phyloP scores from a whole-genome alignment of 176 grass and related monocot species.

The Triticum dicoccoides region DNA sequence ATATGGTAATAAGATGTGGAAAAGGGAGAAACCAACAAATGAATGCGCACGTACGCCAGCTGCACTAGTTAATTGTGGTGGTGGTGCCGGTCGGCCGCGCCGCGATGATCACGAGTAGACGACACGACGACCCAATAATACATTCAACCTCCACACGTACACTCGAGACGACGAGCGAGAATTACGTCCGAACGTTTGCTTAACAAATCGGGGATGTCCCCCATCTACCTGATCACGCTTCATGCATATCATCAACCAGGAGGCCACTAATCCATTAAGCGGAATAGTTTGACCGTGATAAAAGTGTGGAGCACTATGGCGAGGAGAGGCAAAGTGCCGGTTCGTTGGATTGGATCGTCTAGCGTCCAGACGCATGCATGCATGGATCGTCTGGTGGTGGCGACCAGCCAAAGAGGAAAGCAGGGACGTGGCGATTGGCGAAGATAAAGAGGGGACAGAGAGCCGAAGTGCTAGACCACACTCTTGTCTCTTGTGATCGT shows the following conservation, averaged over 20 bases:
- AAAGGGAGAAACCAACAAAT: background rate
- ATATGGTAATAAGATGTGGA: background rate
- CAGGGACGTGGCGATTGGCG: too few species aligned
- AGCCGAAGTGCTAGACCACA: background rate
- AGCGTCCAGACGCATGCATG: too few species aligned
- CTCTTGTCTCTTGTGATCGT: background rate
- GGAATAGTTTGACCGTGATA: background rate
- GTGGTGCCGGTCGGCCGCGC: background rate
- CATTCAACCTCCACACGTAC: background rate
- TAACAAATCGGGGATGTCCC: constrained; percentile 18
- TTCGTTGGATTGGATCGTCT: background rate
- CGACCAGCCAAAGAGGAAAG: background rate
- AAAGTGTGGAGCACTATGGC: background rate
- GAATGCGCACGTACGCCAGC: constrained; percentile 31
- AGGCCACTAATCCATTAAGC: background rate
- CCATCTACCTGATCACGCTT: background rate
- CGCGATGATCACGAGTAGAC: background rate
- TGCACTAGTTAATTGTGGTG: constrained; percentile 16
- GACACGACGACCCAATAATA: background rate
- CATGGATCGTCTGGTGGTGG: too few species aligned
- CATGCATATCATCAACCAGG: background rate
- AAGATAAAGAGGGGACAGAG: background rate
- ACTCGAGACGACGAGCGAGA: too few species aligned
- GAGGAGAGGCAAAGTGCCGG: background rate
- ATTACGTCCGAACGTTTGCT: background rate